phyloP scores from a whole-genome alignment of 345 rosid species.

The Eucalyptus polybractea region DNA sequence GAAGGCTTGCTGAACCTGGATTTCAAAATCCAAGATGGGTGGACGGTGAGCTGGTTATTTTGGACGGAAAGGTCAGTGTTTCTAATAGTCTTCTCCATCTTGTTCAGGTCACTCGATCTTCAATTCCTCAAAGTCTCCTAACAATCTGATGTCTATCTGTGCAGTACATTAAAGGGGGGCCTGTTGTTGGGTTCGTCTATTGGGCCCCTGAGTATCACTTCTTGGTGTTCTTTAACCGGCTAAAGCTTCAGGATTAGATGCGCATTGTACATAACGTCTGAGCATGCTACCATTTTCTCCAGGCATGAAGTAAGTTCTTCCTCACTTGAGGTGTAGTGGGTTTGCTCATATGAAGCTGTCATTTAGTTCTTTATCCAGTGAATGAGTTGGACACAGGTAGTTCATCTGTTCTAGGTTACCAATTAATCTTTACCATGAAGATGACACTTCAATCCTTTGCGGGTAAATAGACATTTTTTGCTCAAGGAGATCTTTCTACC shows the following conservation, averaged over 20 bases:
- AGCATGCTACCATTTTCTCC: neutral
- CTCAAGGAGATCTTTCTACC: neutral
- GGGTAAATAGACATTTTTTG: neutral
- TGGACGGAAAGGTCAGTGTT: conserved; percentile 75
- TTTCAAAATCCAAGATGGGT: conserved; percentile 88
- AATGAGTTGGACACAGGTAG: neutral
- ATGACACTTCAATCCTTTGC: neutral
- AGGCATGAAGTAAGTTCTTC: neutral
- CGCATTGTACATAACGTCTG: neutral
- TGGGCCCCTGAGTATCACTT: conserved; percentile 98
- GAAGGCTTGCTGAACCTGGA: conserved; percentile 91
- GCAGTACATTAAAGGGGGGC: conserved; percentile 91
- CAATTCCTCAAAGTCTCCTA: neutral
- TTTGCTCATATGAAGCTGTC: neutral
- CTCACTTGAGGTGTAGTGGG: neutral
- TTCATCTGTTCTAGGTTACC: neutral
- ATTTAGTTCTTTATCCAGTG: neutral
- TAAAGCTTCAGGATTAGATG: conserved; percentile 56
- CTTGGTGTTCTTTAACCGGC: conserved; percentile 84
- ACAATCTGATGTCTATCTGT: neutral
- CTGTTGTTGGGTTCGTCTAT: conserved; percentile 86
- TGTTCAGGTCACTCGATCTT: neutral
- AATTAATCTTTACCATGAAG: neutral
- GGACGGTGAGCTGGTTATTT: conserved; percentile 93
- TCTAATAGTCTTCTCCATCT: neutral